A percentile compares a stretch with the other conserved stretches of the same genome.
Conservation (phyloP, 495 filamentous ascomycete species). For the Lasiosphaeria ovina region DNA sequence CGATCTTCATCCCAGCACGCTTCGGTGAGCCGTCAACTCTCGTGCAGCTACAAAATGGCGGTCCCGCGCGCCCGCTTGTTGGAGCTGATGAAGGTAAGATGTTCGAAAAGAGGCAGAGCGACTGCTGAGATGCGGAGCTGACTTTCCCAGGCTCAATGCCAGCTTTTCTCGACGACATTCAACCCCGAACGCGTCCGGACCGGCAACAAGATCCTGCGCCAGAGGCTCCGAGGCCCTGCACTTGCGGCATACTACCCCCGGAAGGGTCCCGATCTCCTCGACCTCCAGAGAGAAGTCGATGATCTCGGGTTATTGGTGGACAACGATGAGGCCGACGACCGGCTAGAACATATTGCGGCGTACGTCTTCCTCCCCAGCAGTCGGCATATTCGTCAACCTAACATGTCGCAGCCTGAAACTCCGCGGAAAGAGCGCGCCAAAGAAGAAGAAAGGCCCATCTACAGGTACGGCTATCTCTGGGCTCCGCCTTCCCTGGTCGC, state of each 20-base stretch:
- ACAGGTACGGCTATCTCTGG: constrained; percentile 50
- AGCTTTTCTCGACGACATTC: constrained; percentile 85
- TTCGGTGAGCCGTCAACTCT: constrained; percentile 12
- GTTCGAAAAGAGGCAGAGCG: neutral
- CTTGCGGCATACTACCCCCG: constrained; percentile 85
- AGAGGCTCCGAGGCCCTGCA: constrained; percentile 74
- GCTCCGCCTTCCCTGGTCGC: neutral
- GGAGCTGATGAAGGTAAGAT: constrained; percentile 71
- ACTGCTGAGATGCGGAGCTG: constrained; percentile 5
- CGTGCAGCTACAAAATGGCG: constrained; percentile 57
- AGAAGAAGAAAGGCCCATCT: constrained; percentile 72
- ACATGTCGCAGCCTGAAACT: constrained; percentile 57
- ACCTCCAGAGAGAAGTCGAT: constrained; percentile 63
- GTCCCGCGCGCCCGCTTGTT: constrained; percentile 69
- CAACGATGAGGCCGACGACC: constrained; percentile 73
- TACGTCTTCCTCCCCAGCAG: constrained; percentile 11
- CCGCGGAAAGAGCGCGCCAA: constrained; percentile 85
- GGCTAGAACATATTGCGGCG: constrained; percentile 71
- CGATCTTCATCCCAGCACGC: constrained; percentile 5
- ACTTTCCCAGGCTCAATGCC: constrained; percentile 70
- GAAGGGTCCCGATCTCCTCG: constrained; percentile 63
- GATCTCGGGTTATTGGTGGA: constrained; percentile 56
- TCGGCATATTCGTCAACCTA: constrained; percentile 14
- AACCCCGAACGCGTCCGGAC: constrained; percentile 78
- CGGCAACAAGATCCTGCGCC: constrained; percentile 84